Base-by-base conservation (phyloP, 495 filamentous ascomycete genomes). In the Penicillium daleae region DNA sequence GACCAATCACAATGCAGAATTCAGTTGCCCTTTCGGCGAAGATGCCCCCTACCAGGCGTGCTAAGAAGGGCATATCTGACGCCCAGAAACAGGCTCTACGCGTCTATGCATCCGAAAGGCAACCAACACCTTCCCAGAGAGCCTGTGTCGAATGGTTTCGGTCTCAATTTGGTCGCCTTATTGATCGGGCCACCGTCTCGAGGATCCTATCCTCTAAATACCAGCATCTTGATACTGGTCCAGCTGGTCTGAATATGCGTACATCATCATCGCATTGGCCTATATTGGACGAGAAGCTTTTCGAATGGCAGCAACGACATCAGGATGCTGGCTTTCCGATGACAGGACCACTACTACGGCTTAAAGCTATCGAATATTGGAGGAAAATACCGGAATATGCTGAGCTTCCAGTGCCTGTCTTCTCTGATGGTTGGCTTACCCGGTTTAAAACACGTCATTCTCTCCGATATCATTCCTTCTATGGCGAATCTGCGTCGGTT, bases 361-460 rank as follows among this genome's bases (percentile, higher is more conserved):
- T 32, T 0, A 63, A 63, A 63, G 54, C 55, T 27, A 31, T 51
- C 42, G 46, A 63, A 17, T 40, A 53, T 52, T 63, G 33, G 61
- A 53, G 13, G 21, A 52, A 44, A 53, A 63, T 63, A 42, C 61
- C 61, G 17, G 33, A 53, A 53, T 63, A 63, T 58, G 19, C 22
- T 42, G 17, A 63, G 24, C 54, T 31, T 17, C 61, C 22, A 58
- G 33, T 33, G 26, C 61, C 61, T 5, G 24, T 31, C 19, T 63
- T 63, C 33, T 63, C 54, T n/a, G 55, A 58, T 44, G 61, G 60
- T 6, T 63, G 60, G 60, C 46, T 63, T 53, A 52, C 56, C 15
- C 37, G 40, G 17, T 64, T 64, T 32, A 64, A 64, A 56, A 13
- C 49, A 22, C 62, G 57, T 2, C 33, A 64, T 56, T 42, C 9